Conservation (phyloP, 805 yeast species). For the Metschnikowia koreensis region DNA sequence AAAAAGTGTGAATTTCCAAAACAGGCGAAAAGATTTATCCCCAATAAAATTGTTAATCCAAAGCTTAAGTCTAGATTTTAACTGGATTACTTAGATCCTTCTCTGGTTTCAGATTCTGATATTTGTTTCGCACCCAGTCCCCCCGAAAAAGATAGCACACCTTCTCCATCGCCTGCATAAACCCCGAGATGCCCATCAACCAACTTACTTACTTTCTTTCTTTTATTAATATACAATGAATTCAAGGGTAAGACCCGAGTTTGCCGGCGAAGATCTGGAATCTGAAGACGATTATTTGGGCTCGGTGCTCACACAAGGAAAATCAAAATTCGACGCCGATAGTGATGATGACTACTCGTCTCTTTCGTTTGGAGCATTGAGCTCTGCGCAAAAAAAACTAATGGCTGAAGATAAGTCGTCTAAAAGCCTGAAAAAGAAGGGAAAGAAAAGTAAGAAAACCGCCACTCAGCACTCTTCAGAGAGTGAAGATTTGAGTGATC, state of each 20-base stretch:
- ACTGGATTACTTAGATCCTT: too few relatives aligned
- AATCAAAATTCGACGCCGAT: conserved; percentile 9
- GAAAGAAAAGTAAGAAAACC: conserved; percentile 13
- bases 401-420: conserved; percentile 20
- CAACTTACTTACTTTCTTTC: not conserved
- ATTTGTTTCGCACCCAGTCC: not conserved
- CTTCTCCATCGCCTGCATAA: conserved; percentile 1
- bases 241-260: conserved; percentile 7
- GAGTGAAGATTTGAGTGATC: conserved; percentile 17
- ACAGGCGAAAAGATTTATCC: too few relatives aligned
- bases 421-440: conserved; percentile 13
- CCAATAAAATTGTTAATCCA: too few relatives aligned
- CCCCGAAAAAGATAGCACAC: too few relatives aligned
- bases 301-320: conserved; percentile 11
- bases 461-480: not conserved
- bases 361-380: conserved; percentile 65
- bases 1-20: too few relatives aligned
- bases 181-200: conserved; percentile 8
- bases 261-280: conserved; percentile 15
- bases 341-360: conserved; percentile 47
- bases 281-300: conserved; percentile 21
- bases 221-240: not conserved
- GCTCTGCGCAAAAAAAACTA: conserved; percentile 54
- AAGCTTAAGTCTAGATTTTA: too few relatives aligned
- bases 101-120: not conserved